A percentile compares a stretch with the other conserved stretches of the same genome.
phyloP scores from a whole-genome alignment of 495 filamentous ascomycete genomes.

The Penicillium nucicola region DNA sequence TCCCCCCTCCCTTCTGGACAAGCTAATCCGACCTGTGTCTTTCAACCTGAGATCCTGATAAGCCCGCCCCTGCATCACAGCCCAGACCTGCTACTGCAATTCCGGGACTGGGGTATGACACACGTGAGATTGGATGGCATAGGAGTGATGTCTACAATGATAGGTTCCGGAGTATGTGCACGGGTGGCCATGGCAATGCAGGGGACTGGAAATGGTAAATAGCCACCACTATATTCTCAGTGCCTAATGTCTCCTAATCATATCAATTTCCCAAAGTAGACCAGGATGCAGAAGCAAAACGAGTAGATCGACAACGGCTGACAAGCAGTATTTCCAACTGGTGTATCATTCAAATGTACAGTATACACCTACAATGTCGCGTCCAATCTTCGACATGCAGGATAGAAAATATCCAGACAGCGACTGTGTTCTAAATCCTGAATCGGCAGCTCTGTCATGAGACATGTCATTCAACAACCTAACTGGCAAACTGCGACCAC shows the following conservation, averaged over 20 bases:
- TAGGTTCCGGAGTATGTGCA: neutral
- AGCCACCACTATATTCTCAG: neutral
- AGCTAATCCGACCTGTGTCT: neutral
- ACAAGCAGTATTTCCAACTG: neutral
- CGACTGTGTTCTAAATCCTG: too few species aligned
- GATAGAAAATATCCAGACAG: too few species aligned
- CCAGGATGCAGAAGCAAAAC: neutral
- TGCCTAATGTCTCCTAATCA: neutral
- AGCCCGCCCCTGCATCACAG: constrained; percentile 3
- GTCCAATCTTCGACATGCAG: too few species aligned
- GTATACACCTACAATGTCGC: too few species aligned
- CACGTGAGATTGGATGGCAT: neutral
- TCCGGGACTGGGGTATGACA: neutral
- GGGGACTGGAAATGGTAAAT: neutral
- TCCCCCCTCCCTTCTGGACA: too few species aligned
- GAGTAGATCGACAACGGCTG: neutral
- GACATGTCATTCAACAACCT: neutral
- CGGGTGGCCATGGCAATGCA: neutral
- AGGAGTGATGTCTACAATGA: neutral
- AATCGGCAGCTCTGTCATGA: too few species aligned
- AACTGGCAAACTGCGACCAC: neutral
- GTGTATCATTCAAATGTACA: too few species aligned
- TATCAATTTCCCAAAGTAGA: neutral
- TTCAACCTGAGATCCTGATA: neutral
- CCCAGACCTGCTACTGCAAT: neutral